Conservation (phyloP, 2,329 filamentous ascomycete genomes). For the Pseudopyrenochaeta lycopersici region DNA sequence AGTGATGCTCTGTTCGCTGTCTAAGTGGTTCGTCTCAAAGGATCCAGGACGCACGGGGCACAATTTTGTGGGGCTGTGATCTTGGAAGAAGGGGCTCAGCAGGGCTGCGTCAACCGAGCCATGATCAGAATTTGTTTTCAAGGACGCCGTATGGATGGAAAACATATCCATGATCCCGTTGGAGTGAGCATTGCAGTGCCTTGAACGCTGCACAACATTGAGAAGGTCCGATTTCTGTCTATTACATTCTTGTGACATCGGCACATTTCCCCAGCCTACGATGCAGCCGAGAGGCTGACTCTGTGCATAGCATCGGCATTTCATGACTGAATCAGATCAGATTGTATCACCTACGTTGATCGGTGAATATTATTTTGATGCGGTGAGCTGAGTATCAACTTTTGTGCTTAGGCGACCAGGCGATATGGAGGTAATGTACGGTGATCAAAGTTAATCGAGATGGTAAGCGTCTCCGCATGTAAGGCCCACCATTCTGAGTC, state of each 20-base stretch:
- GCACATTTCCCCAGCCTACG: background rate
- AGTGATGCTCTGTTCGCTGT: background rate
- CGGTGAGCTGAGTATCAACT: slow-evolving; percentile 15
- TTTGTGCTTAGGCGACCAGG: background rate
- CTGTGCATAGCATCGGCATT: slow-evolving; percentile 3
- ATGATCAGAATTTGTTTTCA: background rate
- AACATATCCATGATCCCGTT: background rate
- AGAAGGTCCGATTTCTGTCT: slow-evolving; percentile 7
- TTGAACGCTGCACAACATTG: slow-evolving; percentile 18
- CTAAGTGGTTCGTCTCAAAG: background rate
- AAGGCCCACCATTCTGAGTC: slow-evolving; percentile 2
- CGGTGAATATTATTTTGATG: slow-evolving; percentile 15
- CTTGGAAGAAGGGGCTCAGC: background rate
- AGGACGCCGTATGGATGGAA: background rate
- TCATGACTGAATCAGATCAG: slow-evolving; percentile 19
- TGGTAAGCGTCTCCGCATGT: slow-evolving; percentile 3
- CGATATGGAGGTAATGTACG: background rate
- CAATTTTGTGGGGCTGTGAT: background rate
- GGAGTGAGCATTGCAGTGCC: slow-evolving; percentile 4
- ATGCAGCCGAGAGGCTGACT: slow-evolving; percentile 10
- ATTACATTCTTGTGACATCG: background rate
- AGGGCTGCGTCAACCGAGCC: background rate
- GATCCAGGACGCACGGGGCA: background rate
- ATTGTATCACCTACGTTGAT: slow-evolving; percentile 26
- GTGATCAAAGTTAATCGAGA: background rate